Evolutionary conservation across 1,284 basidiomycete species (phyloP), one percentile per base, ranked within the genome.

Genomic region (Papiliotrema flavescens): DNA sequence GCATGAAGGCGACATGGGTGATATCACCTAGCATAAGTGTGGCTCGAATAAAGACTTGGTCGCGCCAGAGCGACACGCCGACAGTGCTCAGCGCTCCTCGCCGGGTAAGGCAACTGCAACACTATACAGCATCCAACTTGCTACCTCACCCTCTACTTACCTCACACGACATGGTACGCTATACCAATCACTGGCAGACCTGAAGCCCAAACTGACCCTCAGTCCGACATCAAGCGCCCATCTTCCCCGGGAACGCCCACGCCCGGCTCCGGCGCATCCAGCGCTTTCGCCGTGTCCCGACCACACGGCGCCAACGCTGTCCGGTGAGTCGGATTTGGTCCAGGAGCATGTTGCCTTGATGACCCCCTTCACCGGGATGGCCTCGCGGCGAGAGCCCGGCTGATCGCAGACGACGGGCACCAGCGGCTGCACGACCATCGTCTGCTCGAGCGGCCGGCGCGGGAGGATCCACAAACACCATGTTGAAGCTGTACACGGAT

Each of bases 401-500:
- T 43, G 32, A 17, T 35, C n/a, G 47, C 63, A 93, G 90, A 69
- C 87, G 93, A 76, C 84, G 93, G 72, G 89, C 90, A 57, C 81
- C 86, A 48, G 79, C 84, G 41, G 86, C 81, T 17, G 80, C 86
- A 49, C 87, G 84, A 75, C 93, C 95, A 35, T 90, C 92, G 70
- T 95, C 91, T 7, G 79, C 88, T 19, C 86, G 95, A 48, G 88
- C 93, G 39, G 95, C 95, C 26, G 95, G 95, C 53, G 93, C 93
- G 51, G 95, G 95, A 54, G 95, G 95, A 54, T 94, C 90, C 47
- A 91, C 88, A 57, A 95, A 89, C 80, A 98, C 95, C 56, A 98
- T 98, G 95, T 84, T 98, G 71, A 92, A 92, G 78, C 83, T 98
- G 15, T 98, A 98, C 84, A 98, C 95, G 36, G 79, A 80, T 61